phyloP scores from a whole-genome alignment of 495 filamentous ascomycete genomes.

The Penicillium dipodomyicola region DNA sequence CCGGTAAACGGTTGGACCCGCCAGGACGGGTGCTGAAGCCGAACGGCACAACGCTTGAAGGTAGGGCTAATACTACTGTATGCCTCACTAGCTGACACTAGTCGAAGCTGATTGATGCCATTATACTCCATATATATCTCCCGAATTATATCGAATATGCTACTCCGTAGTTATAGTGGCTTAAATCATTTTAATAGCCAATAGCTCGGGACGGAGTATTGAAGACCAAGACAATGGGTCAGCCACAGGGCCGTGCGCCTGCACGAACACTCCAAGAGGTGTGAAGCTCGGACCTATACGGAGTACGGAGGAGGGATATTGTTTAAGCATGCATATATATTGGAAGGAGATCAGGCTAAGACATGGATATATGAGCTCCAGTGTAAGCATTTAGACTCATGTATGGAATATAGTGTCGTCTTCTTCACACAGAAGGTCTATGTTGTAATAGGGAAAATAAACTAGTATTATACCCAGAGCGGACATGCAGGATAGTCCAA shows the following conservation, averaged over 20 bases:
- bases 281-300: slow-evolving; percentile 2
- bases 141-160: neutral
- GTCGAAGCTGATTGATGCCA: neutral
- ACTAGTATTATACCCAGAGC: neutral
- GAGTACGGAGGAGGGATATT: neutral
- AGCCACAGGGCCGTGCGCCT: slow-evolving; percentile 9
- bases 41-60: neutral
- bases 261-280: neutral
- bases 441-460: neutral
- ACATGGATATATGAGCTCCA: neutral
- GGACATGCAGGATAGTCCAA: slow-evolving; percentile 7
- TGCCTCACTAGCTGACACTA: neutral
- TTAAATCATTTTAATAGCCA: neutral
- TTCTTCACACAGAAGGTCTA: neutral
- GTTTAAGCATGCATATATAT: neutral
- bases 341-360: neutral
- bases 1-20: slow-evolving; percentile 4
- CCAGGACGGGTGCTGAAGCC: neutral
- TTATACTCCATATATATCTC: neutral
- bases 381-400: neutral
- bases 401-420: neutral
- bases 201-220: neutral
- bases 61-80: neutral
- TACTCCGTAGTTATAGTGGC: neutral
- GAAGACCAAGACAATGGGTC: slow-evolving; percentile 3